Conservation (phyloP, 495 filamentous ascomycete genomes). For the Penicillium arizonense region DNA sequence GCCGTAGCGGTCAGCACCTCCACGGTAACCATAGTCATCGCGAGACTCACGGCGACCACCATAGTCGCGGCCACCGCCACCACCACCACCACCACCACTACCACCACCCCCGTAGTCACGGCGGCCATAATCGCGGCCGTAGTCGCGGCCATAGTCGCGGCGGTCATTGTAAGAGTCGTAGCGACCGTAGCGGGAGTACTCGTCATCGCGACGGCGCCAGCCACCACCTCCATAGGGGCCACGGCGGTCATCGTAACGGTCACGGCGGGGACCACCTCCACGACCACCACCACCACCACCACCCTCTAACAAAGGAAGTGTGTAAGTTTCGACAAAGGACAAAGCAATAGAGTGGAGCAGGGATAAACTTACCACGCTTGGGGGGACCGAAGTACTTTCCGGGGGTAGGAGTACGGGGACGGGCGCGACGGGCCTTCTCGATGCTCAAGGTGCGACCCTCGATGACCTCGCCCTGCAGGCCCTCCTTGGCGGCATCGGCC, state of each 20-base stretch:
- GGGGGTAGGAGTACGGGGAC: conserved; percentile 92
- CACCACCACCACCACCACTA: conserved; percentile 45
- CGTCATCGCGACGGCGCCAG: conserved; percentile 44
- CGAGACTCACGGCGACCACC: conserved; percentile 54
- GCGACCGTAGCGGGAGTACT: conserved; percentile 57
- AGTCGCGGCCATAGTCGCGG: conserved; percentile 51
- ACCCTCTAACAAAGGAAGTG: conserved; percentile 43
- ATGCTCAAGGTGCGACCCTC: conserved; percentile 97
- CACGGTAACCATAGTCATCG: conserved; percentile 50
- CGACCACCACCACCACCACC: conserved; percentile 33
- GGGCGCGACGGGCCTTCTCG: conserved; percentile 94
- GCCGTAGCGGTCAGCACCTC: conserved; percentile 44
- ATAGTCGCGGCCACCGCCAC: conserved; percentile 40
- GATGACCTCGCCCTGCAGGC: conserved; percentile 89
- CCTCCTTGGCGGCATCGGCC: conserved; percentile 95
- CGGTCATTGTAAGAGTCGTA: conserved; percentile 60
- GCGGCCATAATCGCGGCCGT: conserved; percentile 39
- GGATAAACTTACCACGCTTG: conserved; percentile 76
- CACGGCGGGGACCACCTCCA: conserved; percentile 28
- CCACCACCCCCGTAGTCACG: conserved; percentile 51
- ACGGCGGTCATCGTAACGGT: conserved; percentile 57
- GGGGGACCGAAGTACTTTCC: conserved; percentile 99
- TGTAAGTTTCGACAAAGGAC: conserved; percentile 21
- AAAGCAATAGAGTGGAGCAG: conserved; percentile 1
- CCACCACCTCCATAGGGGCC: conserved; percentile 51